Conservation (phyloP, 163 green algal species). For the Scenedesmus sp. region DNA sequence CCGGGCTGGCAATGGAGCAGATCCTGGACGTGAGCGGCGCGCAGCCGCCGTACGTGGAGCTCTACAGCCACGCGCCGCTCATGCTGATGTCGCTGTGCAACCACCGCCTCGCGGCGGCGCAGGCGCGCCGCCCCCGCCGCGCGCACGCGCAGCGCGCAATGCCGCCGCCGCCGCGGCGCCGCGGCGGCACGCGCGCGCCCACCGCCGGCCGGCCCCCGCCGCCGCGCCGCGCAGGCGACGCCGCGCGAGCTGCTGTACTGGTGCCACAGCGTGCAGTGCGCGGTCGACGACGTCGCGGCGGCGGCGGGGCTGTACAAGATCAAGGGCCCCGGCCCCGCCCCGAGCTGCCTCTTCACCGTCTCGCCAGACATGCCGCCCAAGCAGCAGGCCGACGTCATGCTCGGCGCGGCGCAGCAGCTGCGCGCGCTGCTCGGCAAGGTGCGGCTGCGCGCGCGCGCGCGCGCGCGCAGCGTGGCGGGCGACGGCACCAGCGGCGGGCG, state of each 20-base stretch:
- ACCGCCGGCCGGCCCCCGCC: too few relatives aligned
- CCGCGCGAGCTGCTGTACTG: conserved; percentile 28
- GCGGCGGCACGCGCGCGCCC: too few relatives aligned
- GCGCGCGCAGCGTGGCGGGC: neutral
- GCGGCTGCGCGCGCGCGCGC: neutral
- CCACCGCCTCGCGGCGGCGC: neutral
- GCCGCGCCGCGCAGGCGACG: neutral
- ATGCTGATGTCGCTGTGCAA: conserved; percentile 32
- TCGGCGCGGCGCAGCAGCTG: conserved; percentile 9
- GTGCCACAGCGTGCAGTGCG: conserved; percentile 27
- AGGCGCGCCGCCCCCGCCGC: too few relatives aligned
- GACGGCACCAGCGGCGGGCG: neutral
- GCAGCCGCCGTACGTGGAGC: conserved; percentile 37
- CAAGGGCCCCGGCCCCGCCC: conserved; percentile 4
- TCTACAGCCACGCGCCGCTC: conserved; percentile 29
- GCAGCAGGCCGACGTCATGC: conserved; percentile 34
- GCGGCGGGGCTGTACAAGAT: conserved; percentile 29
- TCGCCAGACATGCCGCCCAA: conserved; percentile 33
- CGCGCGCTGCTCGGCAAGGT: conserved; percentile 12
- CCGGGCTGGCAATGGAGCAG: conserved; percentile 9
- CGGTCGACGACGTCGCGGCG: conserved; percentile 12
- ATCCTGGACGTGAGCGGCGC: conserved; percentile 25
- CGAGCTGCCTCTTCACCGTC: conserved; percentile 32
- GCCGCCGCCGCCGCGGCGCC: too few relatives aligned
- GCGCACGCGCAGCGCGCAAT: too few relatives aligned